Evolutionary conservation across 345 rosid species (phyloP).

Genomic region (Alliaria petiolata): DNA sequence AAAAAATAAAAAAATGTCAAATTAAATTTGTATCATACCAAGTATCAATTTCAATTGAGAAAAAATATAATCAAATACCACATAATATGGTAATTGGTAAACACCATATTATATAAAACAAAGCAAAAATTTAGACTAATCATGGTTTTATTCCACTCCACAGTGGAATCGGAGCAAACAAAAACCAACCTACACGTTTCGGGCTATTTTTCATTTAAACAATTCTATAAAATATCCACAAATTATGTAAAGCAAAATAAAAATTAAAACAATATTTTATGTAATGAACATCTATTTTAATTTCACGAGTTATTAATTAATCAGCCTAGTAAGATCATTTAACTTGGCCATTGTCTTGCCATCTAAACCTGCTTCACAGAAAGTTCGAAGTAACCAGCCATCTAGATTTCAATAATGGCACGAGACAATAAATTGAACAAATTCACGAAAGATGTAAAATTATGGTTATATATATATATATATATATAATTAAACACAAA

Average conservation of each 20-base stretch:
- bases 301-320: background rate
- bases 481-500: background rate
- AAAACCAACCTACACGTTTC: background rate
- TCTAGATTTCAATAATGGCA: background rate
- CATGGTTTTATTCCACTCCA: background rate
- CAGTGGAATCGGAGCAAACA: background rate
- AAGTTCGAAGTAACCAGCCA: background rate
- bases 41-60: background rate
- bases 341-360: background rate
- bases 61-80: background rate
- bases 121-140: background rate
- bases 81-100: no score
- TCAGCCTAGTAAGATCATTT: background rate
- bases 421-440: background rate
- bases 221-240: background rate
- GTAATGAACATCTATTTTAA: no score
- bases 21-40: background rate
- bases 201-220: no score
- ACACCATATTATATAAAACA: no score
- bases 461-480: background rate
- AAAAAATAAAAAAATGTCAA: background rate
- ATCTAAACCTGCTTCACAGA: background rate
- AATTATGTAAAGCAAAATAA: background rate
- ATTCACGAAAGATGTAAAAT: background rate
- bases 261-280: no score